Evolutionary conservation across 2,329 filamentous ascomycete species (phyloP), one percentile per base, ranked within the genome.

Genomic region (Penicillium italicum): DNA sequence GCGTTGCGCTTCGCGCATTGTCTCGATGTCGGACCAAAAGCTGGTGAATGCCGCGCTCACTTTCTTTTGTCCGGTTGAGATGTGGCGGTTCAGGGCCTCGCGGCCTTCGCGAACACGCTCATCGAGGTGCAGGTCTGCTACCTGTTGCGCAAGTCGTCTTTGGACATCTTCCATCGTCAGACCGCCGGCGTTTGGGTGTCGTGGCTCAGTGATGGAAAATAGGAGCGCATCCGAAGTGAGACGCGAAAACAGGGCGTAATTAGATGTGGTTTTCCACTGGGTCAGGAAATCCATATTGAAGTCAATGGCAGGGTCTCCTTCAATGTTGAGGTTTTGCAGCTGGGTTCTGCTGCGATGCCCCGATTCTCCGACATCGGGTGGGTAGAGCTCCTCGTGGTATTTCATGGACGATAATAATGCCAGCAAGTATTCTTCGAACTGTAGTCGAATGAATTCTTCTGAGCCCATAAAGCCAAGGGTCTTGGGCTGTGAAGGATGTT

Each of bases 351-450:
- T 76, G 72, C 64, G 79, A 70, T 60, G 58, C 16, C 63, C 61
- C 6, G 66, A 64, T 28, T 70, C 81, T 53, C 80, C 74, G 6
- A 76, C 72, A 59, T 85, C 76, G 55, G 76, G 74, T 18, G 64
- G 67, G 41, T 74, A 72, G 26, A 86, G 77, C 67, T 88, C 87
- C 66, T 85, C 86, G 72, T 91, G 91, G 71, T 96, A 97, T 71
- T 97, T 97, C 63, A 92, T 88, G 0, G 90, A 86, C 0, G 92
- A 90, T 41, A 97, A 84, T 59, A 99, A 82, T 0, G 91, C 90
- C 24, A 97, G 82, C 6, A 99, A 82, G 69, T 99, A 99, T 68
- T 97, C 92, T 74, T 99, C 94, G 60, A 99, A 99, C 68, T 97
- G 93, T 38, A 97, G 84, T 30, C 94, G 85, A 65, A 99, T 99